These are phyloP conservation scores for Elsinoe perseae DNA, from an alignment of 2,329 filamentous ascomycete genomes.

Conservation along the genomic window DNA sequence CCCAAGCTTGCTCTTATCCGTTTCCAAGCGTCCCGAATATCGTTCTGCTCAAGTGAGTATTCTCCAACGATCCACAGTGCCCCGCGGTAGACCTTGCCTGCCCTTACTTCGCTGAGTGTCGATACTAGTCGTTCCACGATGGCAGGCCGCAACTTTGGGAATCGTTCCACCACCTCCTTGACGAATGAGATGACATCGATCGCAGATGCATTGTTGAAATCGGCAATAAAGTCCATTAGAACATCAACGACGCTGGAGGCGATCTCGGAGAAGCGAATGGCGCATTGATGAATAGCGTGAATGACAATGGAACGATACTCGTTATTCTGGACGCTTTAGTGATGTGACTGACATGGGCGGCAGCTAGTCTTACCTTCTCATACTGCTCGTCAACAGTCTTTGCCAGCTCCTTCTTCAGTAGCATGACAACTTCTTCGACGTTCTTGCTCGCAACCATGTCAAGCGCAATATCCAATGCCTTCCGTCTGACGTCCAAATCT, in stretches of 20 bases:
- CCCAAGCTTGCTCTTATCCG: slow-evolving; percentile 86
- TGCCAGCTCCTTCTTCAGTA: slow-evolving; percentile 93
- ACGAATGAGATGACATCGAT: slow-evolving; percentile 98
- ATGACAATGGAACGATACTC: slow-evolving; percentile 94
- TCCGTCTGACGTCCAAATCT: slow-evolving; percentile 90
- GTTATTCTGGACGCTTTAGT: slow-evolving; percentile 51
- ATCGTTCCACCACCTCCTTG: slow-evolving; percentile 98
- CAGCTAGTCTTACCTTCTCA: slow-evolving; percentile 57
- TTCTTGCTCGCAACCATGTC: slow-evolving; percentile 99
- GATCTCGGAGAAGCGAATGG: slow-evolving; percentile 98
- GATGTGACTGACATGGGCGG: too few species aligned
- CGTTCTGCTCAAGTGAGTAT: slow-evolving; percentile 86
- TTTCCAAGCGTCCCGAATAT: slow-evolving; percentile 96
- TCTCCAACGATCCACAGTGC: slow-evolving; percentile 97
- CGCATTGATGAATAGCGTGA: slow-evolving; percentile 94
- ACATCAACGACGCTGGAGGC: slow-evolving; percentile 93
- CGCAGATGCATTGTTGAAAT: slow-evolving; percentile 94
- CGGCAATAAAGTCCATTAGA: slow-evolving; percentile 97
- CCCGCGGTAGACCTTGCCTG: slow-evolving; percentile 93
- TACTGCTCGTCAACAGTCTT: slow-evolving; percentile 99
- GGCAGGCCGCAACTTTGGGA: slow-evolving; percentile 76
- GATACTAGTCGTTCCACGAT: slow-evolving; percentile 85
- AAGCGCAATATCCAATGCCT: slow-evolving; percentile 80
- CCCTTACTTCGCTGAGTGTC: slow-evolving; percentile 85
- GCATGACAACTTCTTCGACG: slow-evolving; percentile 90